Conservation (phyloP, 108 stramenopile genomes). For the Epithemia pelagica region DNA sequence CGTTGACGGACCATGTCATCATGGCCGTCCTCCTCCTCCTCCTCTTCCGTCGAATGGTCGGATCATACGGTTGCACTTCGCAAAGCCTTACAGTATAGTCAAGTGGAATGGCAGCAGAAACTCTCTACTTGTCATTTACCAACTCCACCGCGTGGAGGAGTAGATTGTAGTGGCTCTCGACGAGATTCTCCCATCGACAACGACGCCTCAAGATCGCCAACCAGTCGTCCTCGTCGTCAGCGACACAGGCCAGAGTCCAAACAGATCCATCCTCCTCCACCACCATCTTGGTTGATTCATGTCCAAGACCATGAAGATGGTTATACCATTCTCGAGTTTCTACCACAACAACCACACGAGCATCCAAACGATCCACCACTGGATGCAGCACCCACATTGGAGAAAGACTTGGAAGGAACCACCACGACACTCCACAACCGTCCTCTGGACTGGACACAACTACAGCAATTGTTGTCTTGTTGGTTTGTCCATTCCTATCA, state of each 20-base stretch:
- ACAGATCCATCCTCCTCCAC: no score
- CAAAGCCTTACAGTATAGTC: conserved; percentile 8
- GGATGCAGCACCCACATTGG: conserved; percentile 1
- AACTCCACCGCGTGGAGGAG: no score
- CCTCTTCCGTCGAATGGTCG: no score
- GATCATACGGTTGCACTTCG: conserved; percentile 11
- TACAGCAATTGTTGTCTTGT: neutral
- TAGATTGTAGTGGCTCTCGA: neutral
- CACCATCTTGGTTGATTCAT: no score
- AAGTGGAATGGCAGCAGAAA: neutral
- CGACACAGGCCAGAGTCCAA: no score
- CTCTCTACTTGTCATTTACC: no score
- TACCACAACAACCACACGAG: no score
- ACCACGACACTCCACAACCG: neutral
- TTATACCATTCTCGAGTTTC: neutral
- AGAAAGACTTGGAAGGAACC: neutral
- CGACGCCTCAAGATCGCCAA: neutral
- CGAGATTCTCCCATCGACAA: neutral
- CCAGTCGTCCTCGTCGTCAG: no score
- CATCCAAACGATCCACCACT: neutral
- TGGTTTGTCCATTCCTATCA: neutral
- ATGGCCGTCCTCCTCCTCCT: no score
- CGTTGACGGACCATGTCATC: no score
- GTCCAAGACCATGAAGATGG: neutral
- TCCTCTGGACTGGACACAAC: no score